These are phyloP conservation scores for Serendipita sp. DNA, from an alignment of 768 basidiomycete genomes.

Conservation along the genomic window DNA sequence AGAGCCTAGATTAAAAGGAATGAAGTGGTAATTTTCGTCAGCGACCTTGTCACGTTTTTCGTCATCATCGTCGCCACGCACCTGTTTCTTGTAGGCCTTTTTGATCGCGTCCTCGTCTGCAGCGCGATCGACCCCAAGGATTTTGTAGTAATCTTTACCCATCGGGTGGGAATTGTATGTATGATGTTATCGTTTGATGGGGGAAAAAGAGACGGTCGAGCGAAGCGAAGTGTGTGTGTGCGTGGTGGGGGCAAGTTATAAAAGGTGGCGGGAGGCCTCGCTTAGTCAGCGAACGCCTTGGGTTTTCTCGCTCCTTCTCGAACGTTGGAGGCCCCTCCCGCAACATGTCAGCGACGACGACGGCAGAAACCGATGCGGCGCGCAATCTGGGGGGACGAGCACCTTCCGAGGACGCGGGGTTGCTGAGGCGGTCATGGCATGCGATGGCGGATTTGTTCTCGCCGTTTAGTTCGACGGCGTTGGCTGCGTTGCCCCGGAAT, in stretches of 20 bases:
- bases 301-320: background rate
- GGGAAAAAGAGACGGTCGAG: too few relatives aligned
- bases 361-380: background rate
- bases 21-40: too few relatives aligned
- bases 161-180: slow-evolving; percentile 22
- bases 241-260: too few relatives aligned
- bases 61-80: slow-evolving; percentile 18
- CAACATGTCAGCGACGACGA: background rate
- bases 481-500: slow-evolving; percentile 32
- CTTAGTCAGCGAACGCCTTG: background rate
- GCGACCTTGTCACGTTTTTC: background rate
- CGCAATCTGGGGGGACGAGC: background rate
- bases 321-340: background rate
- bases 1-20: slow-evolving; percentile 38
- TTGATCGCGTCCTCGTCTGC: slow-evolving; percentile 83
- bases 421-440: slow-evolving; percentile 47
- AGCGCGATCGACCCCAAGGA: slow-evolving; percentile 53
- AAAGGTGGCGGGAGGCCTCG: background rate
- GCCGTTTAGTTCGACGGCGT: slow-evolving; percentile 57
- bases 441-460: slow-evolving; percentile 39
- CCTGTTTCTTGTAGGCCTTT: slow-evolving; percentile 91
- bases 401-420: slow-evolving; percentile 14
- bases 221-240: too few relatives aligned
- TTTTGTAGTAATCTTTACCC: slow-evolving; percentile 82
- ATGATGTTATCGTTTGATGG: too few relatives aligned